Percentiles rank a stretch among this genome's conserved stretches.
phyloP scores from a whole-genome alignment of 75 land plant species.

The Cupressus sempervirens region DNA sequence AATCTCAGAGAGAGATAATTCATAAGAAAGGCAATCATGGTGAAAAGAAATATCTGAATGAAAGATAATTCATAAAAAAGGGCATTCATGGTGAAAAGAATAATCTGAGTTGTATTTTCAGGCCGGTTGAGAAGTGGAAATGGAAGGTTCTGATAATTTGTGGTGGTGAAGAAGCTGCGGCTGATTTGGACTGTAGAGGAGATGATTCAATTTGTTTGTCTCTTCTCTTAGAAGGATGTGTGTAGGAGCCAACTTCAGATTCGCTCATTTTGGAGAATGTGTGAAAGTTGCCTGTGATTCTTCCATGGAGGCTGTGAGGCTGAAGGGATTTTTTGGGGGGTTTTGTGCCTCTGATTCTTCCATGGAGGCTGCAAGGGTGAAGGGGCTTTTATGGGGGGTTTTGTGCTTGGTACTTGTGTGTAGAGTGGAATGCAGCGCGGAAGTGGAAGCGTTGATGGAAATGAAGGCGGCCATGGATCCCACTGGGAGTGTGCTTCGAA shows the following conservation, averaged over 20 bases:
- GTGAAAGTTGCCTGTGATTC: background rate
- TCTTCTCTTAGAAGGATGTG: background rate
- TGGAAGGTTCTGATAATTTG: too few species aligned
- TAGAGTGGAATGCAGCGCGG: conserved; percentile 10
- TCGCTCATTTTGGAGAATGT: background rate
- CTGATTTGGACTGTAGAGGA: too few species aligned
- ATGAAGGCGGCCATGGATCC: conserved; percentile 45
- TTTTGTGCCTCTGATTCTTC: background rate
- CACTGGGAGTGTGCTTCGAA: conserved; percentile 14
- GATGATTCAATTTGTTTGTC: background rate
- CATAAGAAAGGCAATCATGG: too few species aligned
- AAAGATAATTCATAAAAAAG: too few species aligned
- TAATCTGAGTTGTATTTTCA: too few species aligned
- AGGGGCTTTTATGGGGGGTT: background rate
- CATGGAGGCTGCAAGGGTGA: background rate
- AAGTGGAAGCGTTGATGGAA: conserved; percentile 29
- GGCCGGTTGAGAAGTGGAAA: too few species aligned
- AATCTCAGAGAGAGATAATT: too few species aligned
- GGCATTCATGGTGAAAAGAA: too few species aligned
- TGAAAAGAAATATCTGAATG: too few species aligned
- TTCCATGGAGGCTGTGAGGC: background rate
- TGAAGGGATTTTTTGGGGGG: background rate
- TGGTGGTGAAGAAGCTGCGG: too few species aligned
- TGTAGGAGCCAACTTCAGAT: too few species aligned
- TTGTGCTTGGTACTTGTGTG: background rate